Evolutionary conservation across 192 early-diverging fungal species (phyloP).

Genomic region (Entomortierella parvispora): DNA sequence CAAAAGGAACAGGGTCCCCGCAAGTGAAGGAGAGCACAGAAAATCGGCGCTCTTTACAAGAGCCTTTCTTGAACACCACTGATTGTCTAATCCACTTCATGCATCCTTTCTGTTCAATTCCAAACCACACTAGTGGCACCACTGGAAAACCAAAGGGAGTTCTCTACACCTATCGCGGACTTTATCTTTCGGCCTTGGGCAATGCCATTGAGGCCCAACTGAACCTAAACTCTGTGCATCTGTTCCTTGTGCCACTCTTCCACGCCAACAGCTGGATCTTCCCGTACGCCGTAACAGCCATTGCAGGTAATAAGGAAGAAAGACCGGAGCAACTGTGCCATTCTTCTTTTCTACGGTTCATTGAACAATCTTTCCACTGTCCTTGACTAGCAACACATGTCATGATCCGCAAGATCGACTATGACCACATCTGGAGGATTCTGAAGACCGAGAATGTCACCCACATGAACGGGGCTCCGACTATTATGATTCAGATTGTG

Average conservation of each 20-base stretch:
- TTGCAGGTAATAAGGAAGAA: slow-evolving; percentile 25
- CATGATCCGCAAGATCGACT: slow-evolving; percentile 66
- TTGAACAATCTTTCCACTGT: not conserved
- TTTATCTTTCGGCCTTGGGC: slow-evolving; percentile 61
- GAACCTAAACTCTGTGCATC: slow-evolving; percentile 56
- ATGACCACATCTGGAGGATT: slow-evolving; percentile 62
- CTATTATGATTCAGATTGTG: slow-evolving; percentile 65
- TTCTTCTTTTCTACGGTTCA: slow-evolving; percentile 42
- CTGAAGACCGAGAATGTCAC: slow-evolving; percentile 59
- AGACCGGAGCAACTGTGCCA: not conserved
- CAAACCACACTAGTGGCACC: slow-evolving; percentile 49
- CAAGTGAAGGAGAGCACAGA: no score
- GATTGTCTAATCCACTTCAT: not conserved
- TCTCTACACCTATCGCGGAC: slow-evolving; percentile 62
- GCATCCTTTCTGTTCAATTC: not conserved
- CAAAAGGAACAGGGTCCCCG: no score
- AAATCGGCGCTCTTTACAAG: no score
- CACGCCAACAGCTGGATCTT: slow-evolving; percentile 61
- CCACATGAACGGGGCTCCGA: slow-evolving; percentile 68
- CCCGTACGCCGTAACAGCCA: slow-evolving; percentile 45
- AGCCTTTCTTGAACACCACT: not conserved
- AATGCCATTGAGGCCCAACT: slow-evolving; percentile 56
- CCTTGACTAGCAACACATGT: slow-evolving; percentile 52
- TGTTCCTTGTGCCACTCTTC: slow-evolving; percentile 68
- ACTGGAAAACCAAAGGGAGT: slow-evolving; percentile 70